Evolutionary conservation across 2,329 filamentous ascomycete genomes (phyloP), one percentile per base, ranked within the genome.

Genomic region (Phialemonium atrogriseum): DNA sequence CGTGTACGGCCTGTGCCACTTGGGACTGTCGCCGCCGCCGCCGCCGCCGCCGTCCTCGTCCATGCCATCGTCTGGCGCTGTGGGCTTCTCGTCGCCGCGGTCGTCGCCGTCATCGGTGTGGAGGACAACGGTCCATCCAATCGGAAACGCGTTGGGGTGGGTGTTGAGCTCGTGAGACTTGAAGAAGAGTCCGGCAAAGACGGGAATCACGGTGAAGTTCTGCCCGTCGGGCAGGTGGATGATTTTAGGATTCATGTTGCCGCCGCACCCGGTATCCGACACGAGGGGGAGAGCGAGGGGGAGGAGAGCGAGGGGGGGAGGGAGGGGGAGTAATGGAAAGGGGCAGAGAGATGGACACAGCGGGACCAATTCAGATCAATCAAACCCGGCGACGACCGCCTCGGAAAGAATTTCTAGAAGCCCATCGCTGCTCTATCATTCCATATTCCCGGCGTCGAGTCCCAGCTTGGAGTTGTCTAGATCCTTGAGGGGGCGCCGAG

Each of bases 151-250:
- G 31, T 77, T 78, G 45, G 73, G 71, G 48, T 81, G 75, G 16
- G 69, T 64, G 48, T 72, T 81, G 41, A 84, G 62, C 39, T 91
- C 81, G 51, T 85, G 81, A 35, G 79, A 75, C 55, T 88, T 91
- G 76, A 95, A 95, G 48, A 80, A 84, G 34, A 91, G 70, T 19
- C 89, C 89, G n/a, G 84, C 86, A 54, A 94, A 95, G 16, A 94
- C 85, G 1, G 87, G 84, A 10, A 77, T 77, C 19, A 94, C 82
- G 4, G 79, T 81, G 50, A 91, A 73, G 42, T 70, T 80, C 60
- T 91, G 85, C 49, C 88, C 89, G 59, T 95, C 93, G 28, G 89
- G 89, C 44, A 96, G 67, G 55, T 82, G 73, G 37, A 88, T 66
- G 27, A 72, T 54, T 18, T 59, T 55, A 24, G 54, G 40, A 7